These are phyloP conservation scores for Chrysophaeum taylorii DNA, from an alignment of 352 stramenopile genomes.

Conservation along the genomic window DNA sequence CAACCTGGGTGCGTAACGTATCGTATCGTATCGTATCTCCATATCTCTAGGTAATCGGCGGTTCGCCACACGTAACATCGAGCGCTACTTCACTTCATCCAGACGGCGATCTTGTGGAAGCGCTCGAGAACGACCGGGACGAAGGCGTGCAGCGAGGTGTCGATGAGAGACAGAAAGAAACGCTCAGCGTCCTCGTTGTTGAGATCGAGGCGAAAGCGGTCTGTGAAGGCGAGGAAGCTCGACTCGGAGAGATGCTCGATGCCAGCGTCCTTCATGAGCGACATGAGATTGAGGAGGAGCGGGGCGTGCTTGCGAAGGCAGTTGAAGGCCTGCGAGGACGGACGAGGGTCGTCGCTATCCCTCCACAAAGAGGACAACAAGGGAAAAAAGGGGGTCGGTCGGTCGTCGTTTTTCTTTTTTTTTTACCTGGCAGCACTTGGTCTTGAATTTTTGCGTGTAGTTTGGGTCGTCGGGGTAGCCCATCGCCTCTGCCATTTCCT, in stretches of 20 bases:
- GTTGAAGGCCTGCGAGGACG: slow-evolving; percentile 68
- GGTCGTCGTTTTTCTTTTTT: no score
- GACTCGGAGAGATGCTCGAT: slow-evolving; percentile 77
- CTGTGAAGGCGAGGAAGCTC: slow-evolving; percentile 28
- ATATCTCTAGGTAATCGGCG: not conserved
- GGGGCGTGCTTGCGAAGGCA: slow-evolving; percentile 90
- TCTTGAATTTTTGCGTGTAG: slow-evolving; percentile 75
- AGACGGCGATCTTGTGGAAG: slow-evolving; percentile 53
- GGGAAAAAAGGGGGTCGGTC: no score
- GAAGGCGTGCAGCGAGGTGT: slow-evolving; percentile 81
- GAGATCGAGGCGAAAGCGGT: slow-evolving; percentile 90
- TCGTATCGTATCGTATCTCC: not conserved
- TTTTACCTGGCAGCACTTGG: slow-evolving; percentile 80
- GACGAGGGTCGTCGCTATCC: no score
- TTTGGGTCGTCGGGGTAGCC: slow-evolving; percentile 74
- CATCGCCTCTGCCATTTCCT: slow-evolving; percentile 63
- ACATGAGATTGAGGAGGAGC: slow-evolving; percentile 95
- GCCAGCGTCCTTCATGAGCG: slow-evolving; percentile 94
- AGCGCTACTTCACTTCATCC: not conserved
- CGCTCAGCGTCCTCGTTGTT: slow-evolving; percentile 92
- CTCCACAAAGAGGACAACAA: no score
- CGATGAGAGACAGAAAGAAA: slow-evolving; percentile 91
- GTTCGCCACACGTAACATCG: not conserved
- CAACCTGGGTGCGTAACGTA: no score
- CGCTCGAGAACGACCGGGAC: slow-evolving; percentile 68